A percentile compares a stretch with the other conserved stretches of the same genome.
These are phyloP conservation scores for Leishmania tropica DNA, from an alignment of 208 protist species.

Conservation along the genomic window DNA sequence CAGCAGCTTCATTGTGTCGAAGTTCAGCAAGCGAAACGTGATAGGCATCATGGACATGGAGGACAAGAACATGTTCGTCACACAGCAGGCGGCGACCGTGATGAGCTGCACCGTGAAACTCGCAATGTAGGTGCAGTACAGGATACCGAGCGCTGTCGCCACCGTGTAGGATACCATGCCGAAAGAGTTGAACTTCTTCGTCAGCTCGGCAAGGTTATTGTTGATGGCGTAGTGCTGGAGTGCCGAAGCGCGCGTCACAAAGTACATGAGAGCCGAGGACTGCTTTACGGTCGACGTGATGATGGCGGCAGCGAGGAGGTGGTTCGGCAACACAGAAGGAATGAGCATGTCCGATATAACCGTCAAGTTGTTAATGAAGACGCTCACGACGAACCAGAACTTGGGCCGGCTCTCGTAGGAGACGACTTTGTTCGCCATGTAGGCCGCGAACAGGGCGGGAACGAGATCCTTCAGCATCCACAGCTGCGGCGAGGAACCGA, in stretches of 20 bases:
- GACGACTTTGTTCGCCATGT: conserved; percentile 82
- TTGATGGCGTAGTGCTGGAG: conserved; percentile 83
- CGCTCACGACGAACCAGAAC: conserved; percentile 86
- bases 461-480: conserved; percentile 90
- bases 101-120: conserved; percentile 72
- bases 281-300: conserved; percentile 82
- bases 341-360: conserved; percentile 86
- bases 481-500: conserved; percentile 76
- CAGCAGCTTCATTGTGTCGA: conserved; percentile 65
- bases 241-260: conserved; percentile 72
- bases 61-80: conserved; percentile 61
- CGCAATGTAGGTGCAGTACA: conserved; percentile 65
- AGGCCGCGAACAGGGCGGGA: conserved; percentile 74
- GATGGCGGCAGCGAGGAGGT: conserved; percentile 73
- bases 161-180: conserved; percentile 84
- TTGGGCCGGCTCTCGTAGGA: conserved; percentile 91
- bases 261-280: conserved; percentile 84
- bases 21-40: conserved; percentile 77
- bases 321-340: conserved; percentile 56
- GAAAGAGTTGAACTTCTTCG: conserved; percentile 91
- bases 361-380: conserved; percentile 76
- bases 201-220: conserved; percentile 86
- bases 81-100: conserved; percentile 70
- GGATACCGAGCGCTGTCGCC: conserved; percentile 73
- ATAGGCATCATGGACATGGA: conserved; percentile 72